Percentiles rank a stretch among this genome's conserved stretches.
Conservation (phyloP, 83 land plant genomes). For the Thuja plicata region DNA sequence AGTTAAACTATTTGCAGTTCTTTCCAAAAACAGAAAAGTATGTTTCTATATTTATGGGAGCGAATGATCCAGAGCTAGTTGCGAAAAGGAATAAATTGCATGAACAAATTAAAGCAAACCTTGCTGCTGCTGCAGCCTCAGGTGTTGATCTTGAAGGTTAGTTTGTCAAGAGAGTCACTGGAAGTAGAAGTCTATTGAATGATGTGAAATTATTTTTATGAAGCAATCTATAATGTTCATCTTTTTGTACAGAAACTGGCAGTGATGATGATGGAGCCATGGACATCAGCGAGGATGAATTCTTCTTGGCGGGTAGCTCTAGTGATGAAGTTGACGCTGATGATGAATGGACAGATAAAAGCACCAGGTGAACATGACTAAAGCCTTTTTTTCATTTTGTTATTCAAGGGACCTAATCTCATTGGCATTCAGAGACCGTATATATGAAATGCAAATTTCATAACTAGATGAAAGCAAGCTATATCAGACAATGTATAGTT, state of each 20-base stretch:
- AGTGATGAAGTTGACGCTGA: conserved; percentile 99
- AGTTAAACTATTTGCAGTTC: conserved; percentile 58
- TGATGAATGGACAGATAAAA: conserved; percentile 97
- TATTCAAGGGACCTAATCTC: not conserved
- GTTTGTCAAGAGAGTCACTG: not conserved
- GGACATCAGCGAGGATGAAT: conserved; percentile 87
- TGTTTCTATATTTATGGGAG: conserved; percentile 85
- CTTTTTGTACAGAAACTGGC: conserved; percentile 78
- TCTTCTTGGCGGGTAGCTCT: conserved; percentile 85
- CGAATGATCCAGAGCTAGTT: conserved; percentile 64
- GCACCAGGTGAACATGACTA: conserved; percentile 62
- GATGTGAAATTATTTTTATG: conserved; percentile 6
- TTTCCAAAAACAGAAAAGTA: conserved; percentile 98
- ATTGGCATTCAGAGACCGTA: not conserved
- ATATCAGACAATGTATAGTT: not conserved
- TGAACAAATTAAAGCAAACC: conserved; percentile 77
- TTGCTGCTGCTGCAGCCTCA: conserved; percentile 86
- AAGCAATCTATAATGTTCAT: not conserved
- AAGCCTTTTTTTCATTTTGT: not conserved
- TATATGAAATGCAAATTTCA: not conserved
- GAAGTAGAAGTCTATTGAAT: not conserved
- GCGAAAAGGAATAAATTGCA: conserved; percentile 71
- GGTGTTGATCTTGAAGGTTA: conserved; percentile 95
- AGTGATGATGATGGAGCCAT: conserved; percentile 95
- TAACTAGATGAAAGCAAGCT: not conserved